Evolutionary conservation across 768 basidiomycete genomes (phyloP), one percentile per base, ranked within the genome.

Genomic region (Suillus weaverae): DNA sequence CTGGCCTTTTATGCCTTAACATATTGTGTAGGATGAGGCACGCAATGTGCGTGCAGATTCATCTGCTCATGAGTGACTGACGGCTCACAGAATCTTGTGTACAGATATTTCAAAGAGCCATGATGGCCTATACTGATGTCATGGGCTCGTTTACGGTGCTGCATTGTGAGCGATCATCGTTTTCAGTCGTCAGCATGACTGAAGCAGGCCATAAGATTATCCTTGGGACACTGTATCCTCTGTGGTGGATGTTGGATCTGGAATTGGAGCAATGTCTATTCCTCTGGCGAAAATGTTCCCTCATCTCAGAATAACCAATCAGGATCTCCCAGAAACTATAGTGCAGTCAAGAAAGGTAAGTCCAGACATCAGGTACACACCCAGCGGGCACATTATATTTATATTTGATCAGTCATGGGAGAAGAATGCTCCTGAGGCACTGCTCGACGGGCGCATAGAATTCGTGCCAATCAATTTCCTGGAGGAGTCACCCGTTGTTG

Each of bases 171-270:
- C 18, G 9, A 16, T 32, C 16, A 18, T 16, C 30, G 0, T 53
- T 18, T 32, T 32, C 5, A n/a, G 11, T 33, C 10, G 32, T n/a
- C 18, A 20, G 20, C 18, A 54, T 20, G 32, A 54, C 10, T 33
- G 13, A 48, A 48, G 46, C 3, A 5, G 5, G n/a, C 5, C 46
- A 13, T 48, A 22, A 48, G 46, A 48, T 48, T 48, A 48, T 13
- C 69, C 73, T 30, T 68, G 76, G 77, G 51, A 68, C 66, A 66
- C 64, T 59, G 66, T 70, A 32, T 65, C 69, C 48, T 70, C 70
- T 10, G 62, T 78, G 46, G 72, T 74, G 9, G 76, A 76, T 57
- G 67, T 76, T 35, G 76, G 75, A 3, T 69, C 74, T 14, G 69
- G 75, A 33, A 39, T 70, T 6, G 75, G 75, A 8, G 68, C 70